Conservation (phyloP, 2,329 filamentous ascomycete species). For the Colletotrichum liriopes region DNA sequence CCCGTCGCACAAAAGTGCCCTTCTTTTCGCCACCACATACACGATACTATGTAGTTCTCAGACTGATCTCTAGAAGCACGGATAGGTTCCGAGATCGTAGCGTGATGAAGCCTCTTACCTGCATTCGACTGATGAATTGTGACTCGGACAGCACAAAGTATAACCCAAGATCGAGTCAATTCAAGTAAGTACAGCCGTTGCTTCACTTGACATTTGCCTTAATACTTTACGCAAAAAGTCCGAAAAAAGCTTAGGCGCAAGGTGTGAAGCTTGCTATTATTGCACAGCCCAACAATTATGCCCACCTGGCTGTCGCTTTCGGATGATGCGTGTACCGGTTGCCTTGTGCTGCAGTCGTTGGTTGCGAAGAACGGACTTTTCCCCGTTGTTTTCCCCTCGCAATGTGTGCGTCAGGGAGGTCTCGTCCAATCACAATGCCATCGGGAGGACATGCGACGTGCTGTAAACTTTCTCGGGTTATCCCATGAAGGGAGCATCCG, state of each 20-base stretch:
- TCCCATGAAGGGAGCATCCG: background rate
- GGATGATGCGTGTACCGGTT: background rate
- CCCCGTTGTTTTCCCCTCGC: background rate
- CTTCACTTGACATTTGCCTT: background rate
- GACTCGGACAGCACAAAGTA: background rate
- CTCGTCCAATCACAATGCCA: background rate
- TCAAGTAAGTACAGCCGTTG: background rate
- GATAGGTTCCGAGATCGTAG: background rate
- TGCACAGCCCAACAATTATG: no score
- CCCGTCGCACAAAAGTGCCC: background rate
- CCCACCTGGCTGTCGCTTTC: background rate
- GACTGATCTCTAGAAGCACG: background rate
- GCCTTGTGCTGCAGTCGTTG: background rate
- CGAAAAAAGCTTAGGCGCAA: constrained; percentile 1
- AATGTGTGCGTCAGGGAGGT: background rate
- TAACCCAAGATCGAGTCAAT: background rate
- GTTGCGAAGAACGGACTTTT: background rate
- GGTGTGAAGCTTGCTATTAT: constrained; percentile 8
- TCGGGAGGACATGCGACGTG: no score
- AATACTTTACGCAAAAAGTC: background rate
- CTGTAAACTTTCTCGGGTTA: background rate
- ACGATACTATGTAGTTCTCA: background rate
- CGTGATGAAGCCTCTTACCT: no score
- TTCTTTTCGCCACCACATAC: background rate
- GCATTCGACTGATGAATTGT: no score